A percentile compares a stretch with the other conserved stretches of the same genome.
Conservation (phyloP, 169 alveolate species). For the Plasmodium ovale region DNA sequence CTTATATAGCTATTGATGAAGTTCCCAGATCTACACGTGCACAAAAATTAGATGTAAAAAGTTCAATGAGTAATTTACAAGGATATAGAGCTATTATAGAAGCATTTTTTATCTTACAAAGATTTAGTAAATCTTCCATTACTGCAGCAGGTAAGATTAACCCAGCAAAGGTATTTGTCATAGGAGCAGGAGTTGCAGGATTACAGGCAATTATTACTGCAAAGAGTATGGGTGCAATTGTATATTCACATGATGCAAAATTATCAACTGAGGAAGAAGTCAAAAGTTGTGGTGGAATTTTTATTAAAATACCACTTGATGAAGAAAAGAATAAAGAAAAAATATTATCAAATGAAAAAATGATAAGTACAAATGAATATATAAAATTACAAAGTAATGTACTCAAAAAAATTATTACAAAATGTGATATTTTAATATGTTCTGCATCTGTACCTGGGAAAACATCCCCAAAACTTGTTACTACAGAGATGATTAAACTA, state of each 20-base stretch:
- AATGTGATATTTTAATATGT: constrained; percentile 92
- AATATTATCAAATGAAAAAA: constrained; percentile 7
- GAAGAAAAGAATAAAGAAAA: constrained; percentile 84
- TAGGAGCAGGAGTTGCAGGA: constrained; percentile 98
- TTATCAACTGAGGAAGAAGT: constrained; percentile 88
- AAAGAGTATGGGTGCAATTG: constrained; percentile 91
- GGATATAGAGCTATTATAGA: constrained; percentile 96
- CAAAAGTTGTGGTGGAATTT: constrained; percentile 87
- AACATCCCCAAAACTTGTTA: constrained; percentile 91
- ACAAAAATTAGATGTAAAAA: constrained; percentile 92
- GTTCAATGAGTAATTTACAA: constrained; percentile 93
- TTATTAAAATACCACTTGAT: constrained; percentile 88
- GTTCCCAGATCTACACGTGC: constrained; percentile 95
- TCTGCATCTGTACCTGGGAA: constrained; percentile 95
- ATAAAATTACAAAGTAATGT: constrained; percentile 84
- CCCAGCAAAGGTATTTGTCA: constrained; percentile 94
- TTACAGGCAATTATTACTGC: constrained; percentile 96
- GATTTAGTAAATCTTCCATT: constrained; percentile 90
- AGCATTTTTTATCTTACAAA: constrained; percentile 92
- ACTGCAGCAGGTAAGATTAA: constrained; percentile 95
- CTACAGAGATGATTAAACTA: constrained; percentile 86
- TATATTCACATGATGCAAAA: constrained; percentile 90
- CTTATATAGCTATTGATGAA: constrained; percentile 91
- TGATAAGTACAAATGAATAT: constrained; percentile 75
- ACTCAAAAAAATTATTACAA: constrained; percentile 86